These are phyloP conservation scores for Aspergillus awamori DNA, from an alignment of 2,329 filamentous ascomycete species.

Conservation along the genomic window DNA sequence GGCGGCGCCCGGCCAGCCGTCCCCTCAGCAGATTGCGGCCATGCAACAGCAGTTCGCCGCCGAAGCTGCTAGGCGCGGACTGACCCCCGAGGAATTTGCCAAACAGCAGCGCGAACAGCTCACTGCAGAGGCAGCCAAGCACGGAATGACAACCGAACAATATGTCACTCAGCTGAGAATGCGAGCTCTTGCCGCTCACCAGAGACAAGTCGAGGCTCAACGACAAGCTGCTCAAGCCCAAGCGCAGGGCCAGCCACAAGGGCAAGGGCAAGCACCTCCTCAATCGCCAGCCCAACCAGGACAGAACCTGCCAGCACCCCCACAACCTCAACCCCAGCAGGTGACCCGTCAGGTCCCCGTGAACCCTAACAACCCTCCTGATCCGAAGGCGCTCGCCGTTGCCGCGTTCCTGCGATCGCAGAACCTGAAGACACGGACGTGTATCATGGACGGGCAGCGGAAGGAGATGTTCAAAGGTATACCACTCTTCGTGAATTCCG, in stretches of 20 bases:
- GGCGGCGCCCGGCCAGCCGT: slow-evolving; percentile 55
- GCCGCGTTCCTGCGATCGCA: slow-evolving; percentile 84
- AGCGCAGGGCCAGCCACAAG: slow-evolving; percentile 4
- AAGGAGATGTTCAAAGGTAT: slow-evolving; percentile 97
- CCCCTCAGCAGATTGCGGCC: slow-evolving; percentile 79
- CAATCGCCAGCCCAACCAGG: slow-evolving; percentile 33
- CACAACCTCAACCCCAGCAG: slow-evolving; percentile 30
- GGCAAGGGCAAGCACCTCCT: slow-evolving; percentile 23
- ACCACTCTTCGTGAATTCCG: neutral
- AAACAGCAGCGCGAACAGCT: slow-evolving; percentile 57
- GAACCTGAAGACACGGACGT: slow-evolving; percentile 84
- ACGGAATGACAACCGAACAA: slow-evolving; percentile 55
- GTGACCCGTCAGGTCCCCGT: slow-evolving; percentile 52
- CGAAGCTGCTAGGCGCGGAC: slow-evolving; percentile 81
- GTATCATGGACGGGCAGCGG: slow-evolving; percentile 91
- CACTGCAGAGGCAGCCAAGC: slow-evolving; percentile 54
- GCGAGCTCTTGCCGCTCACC: slow-evolving; percentile 51
- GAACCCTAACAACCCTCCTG: slow-evolving; percentile 65
- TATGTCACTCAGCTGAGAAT: slow-evolving; percentile 49
- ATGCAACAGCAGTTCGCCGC: slow-evolving; percentile 82
- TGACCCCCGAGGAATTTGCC: slow-evolving; percentile 83
- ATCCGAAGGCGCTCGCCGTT: slow-evolving; percentile 83
- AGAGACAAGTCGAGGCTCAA: slow-evolving; percentile 40
- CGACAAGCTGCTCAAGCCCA: slow-evolving; percentile 30
- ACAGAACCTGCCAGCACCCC: slow-evolving; percentile 41